phyloP scores from a whole-genome alignment of 2,329 filamentous ascomycete species.

The Claviceps humidiphila region DNA sequence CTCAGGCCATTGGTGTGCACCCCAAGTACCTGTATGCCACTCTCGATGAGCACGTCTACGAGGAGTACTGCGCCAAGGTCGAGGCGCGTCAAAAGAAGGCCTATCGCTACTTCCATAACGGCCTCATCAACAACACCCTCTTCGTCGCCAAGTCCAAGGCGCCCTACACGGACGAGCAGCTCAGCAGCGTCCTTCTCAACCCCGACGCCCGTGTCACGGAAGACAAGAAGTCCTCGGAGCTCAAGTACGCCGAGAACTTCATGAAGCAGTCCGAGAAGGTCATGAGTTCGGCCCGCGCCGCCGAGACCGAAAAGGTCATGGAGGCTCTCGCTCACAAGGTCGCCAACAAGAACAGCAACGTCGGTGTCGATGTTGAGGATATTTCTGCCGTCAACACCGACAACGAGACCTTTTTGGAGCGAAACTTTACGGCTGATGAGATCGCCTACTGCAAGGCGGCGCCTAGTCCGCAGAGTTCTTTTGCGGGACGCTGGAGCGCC shows the following conservation, averaged over 20 bases:
- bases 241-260: constrained; percentile 58
- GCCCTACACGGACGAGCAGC: constrained; percentile 80
- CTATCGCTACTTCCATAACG: constrained; percentile 97
- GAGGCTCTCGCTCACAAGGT: constrained; percentile 59
- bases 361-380: constrained; percentile 90
- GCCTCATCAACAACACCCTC: constrained; percentile 92
- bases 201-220: constrained; percentile 73
- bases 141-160: constrained; percentile 91
- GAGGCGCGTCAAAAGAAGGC: constrained; percentile 94
- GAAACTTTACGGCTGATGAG: constrained; percentile 83
- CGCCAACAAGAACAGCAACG: constrained; percentile 49
- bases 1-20: constrained; percentile 93
- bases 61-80: constrained; percentile 75
- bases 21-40: constrained; percentile 90
- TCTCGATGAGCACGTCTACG: constrained; percentile 76
- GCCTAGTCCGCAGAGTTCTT: constrained; percentile 72
- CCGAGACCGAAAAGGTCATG: constrained; percentile 61
- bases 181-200: constrained; percentile 83
- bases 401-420: constrained; percentile 85
- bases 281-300: constrained; percentile 32
- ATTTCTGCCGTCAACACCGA: constrained; percentile 79
- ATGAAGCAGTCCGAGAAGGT: constrained; percentile 51
- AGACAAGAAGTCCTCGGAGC: constrained; percentile 75
- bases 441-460: constrained; percentile 76
- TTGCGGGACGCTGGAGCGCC: constrained; percentile 89